Percentiles rank a stretch among this genome's conserved stretches.
phyloP scores from a whole-genome alignment of 306 rosid species.

The Spatholobus suberectus region DNA sequence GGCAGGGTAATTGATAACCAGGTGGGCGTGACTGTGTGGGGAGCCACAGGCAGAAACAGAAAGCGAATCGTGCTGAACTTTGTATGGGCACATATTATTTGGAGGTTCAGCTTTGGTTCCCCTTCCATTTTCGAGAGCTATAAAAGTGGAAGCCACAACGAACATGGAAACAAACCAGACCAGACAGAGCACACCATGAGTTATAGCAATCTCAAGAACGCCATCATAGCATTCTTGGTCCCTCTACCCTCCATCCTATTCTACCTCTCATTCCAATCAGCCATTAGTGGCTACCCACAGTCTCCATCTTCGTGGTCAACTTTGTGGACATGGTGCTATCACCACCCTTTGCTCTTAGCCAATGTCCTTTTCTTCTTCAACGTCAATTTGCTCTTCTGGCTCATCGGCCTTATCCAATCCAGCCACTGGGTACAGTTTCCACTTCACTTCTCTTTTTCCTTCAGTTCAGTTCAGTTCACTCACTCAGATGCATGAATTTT shows the following conservation, averaged over 20 bases:
- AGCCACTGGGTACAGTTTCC: slow-evolving; percentile 75
- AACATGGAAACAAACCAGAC: background rate
- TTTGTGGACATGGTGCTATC: slow-evolving; percentile 75
- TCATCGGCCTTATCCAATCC: slow-evolving; percentile 65
- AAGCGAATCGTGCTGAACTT: background rate
- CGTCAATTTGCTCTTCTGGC: slow-evolving; percentile 86
- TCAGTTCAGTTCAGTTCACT: no score
- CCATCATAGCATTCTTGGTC: slow-evolving; percentile 61
- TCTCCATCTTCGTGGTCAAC: slow-evolving; percentile 26
- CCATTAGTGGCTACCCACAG: background rate
- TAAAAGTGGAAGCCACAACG: slow-evolving; percentile 21
- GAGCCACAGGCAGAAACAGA: slow-evolving; percentile 37
- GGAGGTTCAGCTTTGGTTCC: background rate
- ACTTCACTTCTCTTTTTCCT: background rate
- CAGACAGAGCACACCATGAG: slow-evolving; percentile 39
- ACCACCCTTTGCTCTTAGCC: slow-evolving; percentile 77
- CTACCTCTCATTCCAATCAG: slow-evolving; percentile 60
- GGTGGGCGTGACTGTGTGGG: slow-evolving; percentile 36
- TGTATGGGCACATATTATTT: background rate
- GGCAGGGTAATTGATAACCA: background rate
- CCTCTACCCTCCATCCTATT: slow-evolving; percentile 83
- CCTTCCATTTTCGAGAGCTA: slow-evolving; percentile 6
- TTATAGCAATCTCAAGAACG: slow-evolving; percentile 61
- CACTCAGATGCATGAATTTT: background rate
- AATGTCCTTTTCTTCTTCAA: slow-evolving; percentile 85